Evolutionary conservation across 2,329 filamentous ascomycete genomes (phyloP), one percentile per base, ranked within the genome.

Genomic region (Acephala macrosclerotiorum): DNA sequence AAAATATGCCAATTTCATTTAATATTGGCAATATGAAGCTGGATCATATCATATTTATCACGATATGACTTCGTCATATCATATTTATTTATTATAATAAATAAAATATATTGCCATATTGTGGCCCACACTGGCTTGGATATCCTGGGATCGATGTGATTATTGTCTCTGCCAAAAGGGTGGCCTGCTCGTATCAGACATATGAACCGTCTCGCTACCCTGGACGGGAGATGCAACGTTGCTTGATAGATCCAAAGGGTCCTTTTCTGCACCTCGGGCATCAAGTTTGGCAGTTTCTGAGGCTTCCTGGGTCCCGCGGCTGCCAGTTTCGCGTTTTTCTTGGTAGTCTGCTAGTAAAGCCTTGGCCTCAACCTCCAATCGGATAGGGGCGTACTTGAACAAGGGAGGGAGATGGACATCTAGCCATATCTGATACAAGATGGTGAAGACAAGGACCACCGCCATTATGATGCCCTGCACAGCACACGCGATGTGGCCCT

Each of bases 141-240:
- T 9, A 91, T 77, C 0, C 88, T 88, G 63, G 93, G 86, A 16
- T 89, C 89, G 35, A 82, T 83, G 64, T 89, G 87, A 75, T 94
- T 92, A 7, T 88, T 64, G 61, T 60, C 68, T 62, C 40, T 66
- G 45, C 61, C 58, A 64, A 49, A 68, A 58, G 47, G 63, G 58
- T 55, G 68, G 68, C 47, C 68, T 61, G 59, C 42, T 65, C 20
- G 59, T 35, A 35, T 67, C 62, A 14, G 53, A 35, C 11, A 58
- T 33, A 42, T 66, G 49, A 45, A 45, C 20, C 8, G 25, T 47
- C 56, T 36, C 63, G 20, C 25, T 60, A 45, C 63, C 55, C 53
- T 67, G 56, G 47, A 56, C 35, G 35, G 33, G 55, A 60, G 60
- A 61, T 14, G 59, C 60, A 61, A 40, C 49, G 49, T 60, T 7